A percentile compares a stretch with the other conserved stretches of the same genome.
Evolutionary conservation across 2,329 filamentous ascomycete genomes (phyloP).

Genomic region (Ophioceras dolichostomum): DNA sequence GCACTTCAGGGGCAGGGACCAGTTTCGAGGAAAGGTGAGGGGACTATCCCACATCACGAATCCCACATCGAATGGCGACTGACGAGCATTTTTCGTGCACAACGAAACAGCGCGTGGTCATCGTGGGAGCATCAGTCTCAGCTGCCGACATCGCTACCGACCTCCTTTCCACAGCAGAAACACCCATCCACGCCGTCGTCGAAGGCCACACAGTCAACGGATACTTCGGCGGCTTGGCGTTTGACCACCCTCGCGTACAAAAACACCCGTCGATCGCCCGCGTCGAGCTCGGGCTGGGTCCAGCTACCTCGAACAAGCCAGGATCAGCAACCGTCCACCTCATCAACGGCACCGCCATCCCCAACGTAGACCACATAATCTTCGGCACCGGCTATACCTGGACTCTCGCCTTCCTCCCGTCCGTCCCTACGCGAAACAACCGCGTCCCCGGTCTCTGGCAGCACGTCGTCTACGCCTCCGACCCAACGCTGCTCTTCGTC

Average conservation of each 20-base stretch:
- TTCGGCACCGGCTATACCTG: constrained; percentile 57
- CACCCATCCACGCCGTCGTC: constrained; percentile 13
- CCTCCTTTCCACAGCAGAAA: constrained; percentile 8
- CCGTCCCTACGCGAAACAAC: constrained; percentile 38
- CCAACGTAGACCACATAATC: constrained; percentile 47
- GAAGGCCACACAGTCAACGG: constrained; percentile 13
- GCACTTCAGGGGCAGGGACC: constrained; percentile 33
- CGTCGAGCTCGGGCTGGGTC: not conserved
- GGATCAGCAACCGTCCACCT: constrained; percentile 39
- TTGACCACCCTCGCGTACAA: constrained; percentile 11
- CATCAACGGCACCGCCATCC: constrained; percentile 37
- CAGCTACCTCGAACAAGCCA: no score
- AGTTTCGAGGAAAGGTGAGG: constrained; percentile 31
- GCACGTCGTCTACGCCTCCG: constrained; percentile 41
- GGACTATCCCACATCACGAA: no score
- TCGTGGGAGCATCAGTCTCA: constrained; percentile 46
- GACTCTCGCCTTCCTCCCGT: constrained; percentile 48
- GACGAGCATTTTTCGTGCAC: not conserved
- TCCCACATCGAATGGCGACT: not conserved
- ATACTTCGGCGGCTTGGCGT: constrained; percentile 16
- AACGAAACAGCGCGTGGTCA: constrained; percentile 30
- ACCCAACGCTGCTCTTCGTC: constrained; percentile 44
- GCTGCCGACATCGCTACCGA: constrained; percentile 34
- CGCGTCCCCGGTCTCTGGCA: constrained; percentile 43
- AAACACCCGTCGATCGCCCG: constrained; percentile 8